Evolutionary conservation across 2,329 filamentous ascomycete species (phyloP), one percentile per base, ranked within the genome.

Genomic region (Colletotrichum karsti): DNA sequence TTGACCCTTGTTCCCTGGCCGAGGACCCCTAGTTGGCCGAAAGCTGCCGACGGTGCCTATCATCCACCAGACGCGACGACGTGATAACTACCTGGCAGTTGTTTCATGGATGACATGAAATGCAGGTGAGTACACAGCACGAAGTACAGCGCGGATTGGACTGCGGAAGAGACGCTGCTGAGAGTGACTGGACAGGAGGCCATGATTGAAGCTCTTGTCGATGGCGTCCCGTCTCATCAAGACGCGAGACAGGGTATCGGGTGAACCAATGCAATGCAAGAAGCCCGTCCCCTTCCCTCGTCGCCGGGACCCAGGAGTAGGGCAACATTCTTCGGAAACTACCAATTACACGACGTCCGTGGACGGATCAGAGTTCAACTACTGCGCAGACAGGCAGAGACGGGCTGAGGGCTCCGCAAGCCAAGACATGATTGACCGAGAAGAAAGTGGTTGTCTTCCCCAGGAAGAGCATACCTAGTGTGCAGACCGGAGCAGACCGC

Each of bases 391-490:
- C 26, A 26, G 5, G 50, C 15, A 44, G 48, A 51, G 26, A 46
- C 22, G 46, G 22, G 28, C 24, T 26, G 42, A 24, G n/a, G 55
- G 46, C 41, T 37, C 50, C 30, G 30, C 42, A 26, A 54, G 58
- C 58, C 59, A 57, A 63, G 59, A 63, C 63, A 61, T 26, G 37
- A 46, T 46, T 51, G 37, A 63, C 51, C 33, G 15, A 51, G 41
- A 63, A 57, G 62, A 60, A 65, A 65, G 62, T 18, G 33, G 30
- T 12, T 26, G 62, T 46, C 46, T 63, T 51, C 51, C 59, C 42
- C 41, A 37, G 41, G 57, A 37, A 35, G 37, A 41, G 39, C n/a
- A n/a, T 58, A 18, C 18, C 30, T 42, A 20, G n/a, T 8, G 26
- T 18, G 26, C 33, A 15, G 50, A 37, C 30, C 39, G 30, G 15